Conservation (phyloP, 768 basidiomycete species). For the Russula abietina region DNA sequence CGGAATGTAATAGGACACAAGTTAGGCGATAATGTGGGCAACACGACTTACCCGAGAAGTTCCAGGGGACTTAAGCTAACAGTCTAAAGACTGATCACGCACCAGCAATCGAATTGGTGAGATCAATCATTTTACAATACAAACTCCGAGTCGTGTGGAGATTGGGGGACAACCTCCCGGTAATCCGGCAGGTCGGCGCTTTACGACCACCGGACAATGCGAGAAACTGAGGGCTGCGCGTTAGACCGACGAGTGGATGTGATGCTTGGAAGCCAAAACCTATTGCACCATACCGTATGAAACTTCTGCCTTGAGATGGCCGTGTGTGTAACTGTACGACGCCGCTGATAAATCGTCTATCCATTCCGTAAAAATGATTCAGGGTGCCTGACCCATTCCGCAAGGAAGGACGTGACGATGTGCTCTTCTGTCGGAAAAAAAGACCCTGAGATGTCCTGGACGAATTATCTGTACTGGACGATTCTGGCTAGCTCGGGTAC, state of each 20-base stretch:
- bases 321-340: neutral
- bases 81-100: neutral
- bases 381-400: neutral
- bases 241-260: neutral
- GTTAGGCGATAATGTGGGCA: neutral
- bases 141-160: neutral
- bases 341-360: neutral
- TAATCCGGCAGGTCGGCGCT: neutral
- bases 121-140: neutral
- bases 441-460: neutral
- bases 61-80: neutral
- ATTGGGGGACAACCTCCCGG: neutral
- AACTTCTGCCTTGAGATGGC: constrained; percentile 2
- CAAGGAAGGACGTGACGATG: neutral
- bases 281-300: neutral
- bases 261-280: constrained; percentile 12
- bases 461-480: neutral
- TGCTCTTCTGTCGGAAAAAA: constrained; percentile 2
- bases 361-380: neutral
- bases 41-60: constrained; percentile 2
- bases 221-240: neutral
- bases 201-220: neutral
- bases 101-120: neutral
- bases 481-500: constrained; percentile 9
- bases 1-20: neutral